Conservation (phyloP, 257 asterid species). For the Leptodermis oblonga region DNA sequence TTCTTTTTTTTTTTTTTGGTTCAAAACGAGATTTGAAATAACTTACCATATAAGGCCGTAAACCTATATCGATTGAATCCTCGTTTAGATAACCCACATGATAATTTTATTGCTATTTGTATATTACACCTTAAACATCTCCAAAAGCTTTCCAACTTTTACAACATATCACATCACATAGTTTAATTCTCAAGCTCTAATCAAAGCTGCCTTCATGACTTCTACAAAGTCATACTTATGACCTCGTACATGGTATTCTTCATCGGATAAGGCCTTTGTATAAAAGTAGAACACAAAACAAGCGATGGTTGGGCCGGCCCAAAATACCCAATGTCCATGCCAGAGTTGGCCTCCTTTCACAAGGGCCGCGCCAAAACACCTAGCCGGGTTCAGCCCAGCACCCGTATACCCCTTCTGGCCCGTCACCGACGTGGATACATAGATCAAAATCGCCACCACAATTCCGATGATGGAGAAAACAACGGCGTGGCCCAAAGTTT, state of each 20-base stretch:
- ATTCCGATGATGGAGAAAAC: not conserved
- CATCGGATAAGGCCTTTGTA: not conserved
- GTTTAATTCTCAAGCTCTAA: not conserved
- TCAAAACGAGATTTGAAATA: too few relatives aligned
- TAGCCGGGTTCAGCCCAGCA: not conserved
- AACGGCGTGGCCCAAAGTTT: not conserved
- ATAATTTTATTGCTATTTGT: too few relatives aligned
- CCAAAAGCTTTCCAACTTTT: too few relatives aligned
- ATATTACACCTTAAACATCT: too few relatives aligned
- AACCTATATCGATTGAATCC: too few relatives aligned
- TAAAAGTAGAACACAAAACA: not conserved
- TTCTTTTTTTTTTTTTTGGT: too few relatives aligned
- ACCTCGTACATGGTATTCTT: not conserved
- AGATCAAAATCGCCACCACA: not conserved
- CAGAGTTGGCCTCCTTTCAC: not conserved
- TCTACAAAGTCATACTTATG: conserved; percentile 21
- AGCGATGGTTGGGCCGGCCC: not conserved
- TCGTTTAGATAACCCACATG: too few relatives aligned
- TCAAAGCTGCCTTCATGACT: conserved; percentile 33
- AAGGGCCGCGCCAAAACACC: not conserved
- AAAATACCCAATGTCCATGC: conserved; percentile 6
- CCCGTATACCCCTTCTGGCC: not conserved
- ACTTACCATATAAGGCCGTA: too few relatives aligned
- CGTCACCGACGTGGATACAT: not conserved
- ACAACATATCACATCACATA: not conserved